phyloP scores from a whole-genome alignment of 108 stramenopile species.

The Licmophora abbreviata region DNA sequence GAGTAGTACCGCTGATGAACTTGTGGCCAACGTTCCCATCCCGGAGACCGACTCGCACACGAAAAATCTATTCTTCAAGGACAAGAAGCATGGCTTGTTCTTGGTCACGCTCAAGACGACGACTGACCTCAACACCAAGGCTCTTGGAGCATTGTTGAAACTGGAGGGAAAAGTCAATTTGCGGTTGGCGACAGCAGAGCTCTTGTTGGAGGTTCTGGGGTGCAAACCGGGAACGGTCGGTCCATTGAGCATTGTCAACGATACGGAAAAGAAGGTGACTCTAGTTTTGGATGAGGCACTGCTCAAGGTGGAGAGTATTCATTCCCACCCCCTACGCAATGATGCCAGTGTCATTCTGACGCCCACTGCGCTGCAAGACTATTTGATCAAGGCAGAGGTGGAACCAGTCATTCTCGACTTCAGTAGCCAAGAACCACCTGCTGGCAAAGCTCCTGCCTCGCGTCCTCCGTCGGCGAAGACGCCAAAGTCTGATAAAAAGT shows the following conservation, averaged over 20 bases:
- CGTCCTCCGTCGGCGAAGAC: slow-evolving; percentile 8
- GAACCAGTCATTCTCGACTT: slow-evolving; percentile 66
- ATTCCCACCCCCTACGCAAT: slow-evolving; percentile 87
- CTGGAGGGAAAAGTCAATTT: slow-evolving; percentile 87
- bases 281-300: slow-evolving; percentile 80
- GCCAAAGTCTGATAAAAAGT: slow-evolving; percentile 8
- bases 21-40: slow-evolving; percentile 66
- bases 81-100: slow-evolving; percentile 87
- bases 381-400: slow-evolving; percentile 41
- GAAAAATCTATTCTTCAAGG: slow-evolving; percentile 86
- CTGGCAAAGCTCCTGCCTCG: slow-evolving; percentile 21
- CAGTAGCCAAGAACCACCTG: slow-evolving; percentile 7
- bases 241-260: slow-evolving; percentile 77
- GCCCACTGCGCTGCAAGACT: slow-evolving; percentile 53
- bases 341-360: slow-evolving; percentile 70
- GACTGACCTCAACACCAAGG: slow-evolving; percentile 72
- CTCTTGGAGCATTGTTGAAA: slow-evolving; percentile 67
- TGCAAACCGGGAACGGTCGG: slow-evolving; percentile 84
- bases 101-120: slow-evolving; percentile 38
- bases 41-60: slow-evolving; percentile 66
- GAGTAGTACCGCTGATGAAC: slow-evolving; percentile 68
- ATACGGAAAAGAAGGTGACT: slow-evolving; percentile 50
- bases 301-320: slow-evolving; percentile 32
- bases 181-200: slow-evolving; percentile 72
- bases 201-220: slow-evolving; percentile 54